These are phyloP conservation scores for Primulina tabacum DNA, from an alignment of 257 asterid species.

Conservation along the genomic window DNA sequence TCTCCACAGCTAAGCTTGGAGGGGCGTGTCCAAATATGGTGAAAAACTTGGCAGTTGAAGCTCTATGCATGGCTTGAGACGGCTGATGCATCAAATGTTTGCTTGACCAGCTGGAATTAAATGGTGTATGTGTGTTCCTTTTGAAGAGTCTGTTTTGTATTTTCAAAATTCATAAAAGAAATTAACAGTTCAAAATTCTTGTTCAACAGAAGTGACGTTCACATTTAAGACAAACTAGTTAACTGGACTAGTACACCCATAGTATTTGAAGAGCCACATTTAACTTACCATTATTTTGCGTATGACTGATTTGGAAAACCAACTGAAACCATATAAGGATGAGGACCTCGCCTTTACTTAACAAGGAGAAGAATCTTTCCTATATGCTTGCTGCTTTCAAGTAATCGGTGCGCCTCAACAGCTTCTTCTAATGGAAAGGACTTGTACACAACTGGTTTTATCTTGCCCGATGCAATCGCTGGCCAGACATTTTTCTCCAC, in stretches of 20 bases:
- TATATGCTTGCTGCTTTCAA: slow-evolving; percentile 88
- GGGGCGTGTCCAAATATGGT: slow-evolving; percentile 50
- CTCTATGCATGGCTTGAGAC: slow-evolving; percentile 45
- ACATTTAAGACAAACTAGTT: not conserved
- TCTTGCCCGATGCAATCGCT: slow-evolving; percentile 68
- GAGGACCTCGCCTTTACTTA: slow-evolving; percentile 3
- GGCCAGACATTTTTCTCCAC: slow-evolving; percentile 97
- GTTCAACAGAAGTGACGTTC: not conserved
- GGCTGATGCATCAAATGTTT: not conserved
- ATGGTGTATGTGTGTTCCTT: not conserved
- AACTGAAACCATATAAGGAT: not conserved
- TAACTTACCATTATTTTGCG: not conserved
- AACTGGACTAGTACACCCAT: not conserved
- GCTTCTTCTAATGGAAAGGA: slow-evolving; percentile 59
- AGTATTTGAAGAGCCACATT: not conserved
- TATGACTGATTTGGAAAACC: not conserved
- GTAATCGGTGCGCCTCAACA: slow-evolving; percentile 70
- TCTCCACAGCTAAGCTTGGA: slow-evolving; percentile 44
- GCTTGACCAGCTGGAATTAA: not conserved
- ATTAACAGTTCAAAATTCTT: not conserved
- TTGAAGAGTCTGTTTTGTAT: not conserved
- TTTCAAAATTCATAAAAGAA: not conserved
- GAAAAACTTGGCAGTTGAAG: slow-evolving; percentile 65
- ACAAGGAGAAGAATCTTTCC: slow-evolving; percentile 77
- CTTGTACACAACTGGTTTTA: slow-evolving; percentile 74